Conservation (phyloP, 148 eudicot genomes). For the Diospyros lotus region DNA sequence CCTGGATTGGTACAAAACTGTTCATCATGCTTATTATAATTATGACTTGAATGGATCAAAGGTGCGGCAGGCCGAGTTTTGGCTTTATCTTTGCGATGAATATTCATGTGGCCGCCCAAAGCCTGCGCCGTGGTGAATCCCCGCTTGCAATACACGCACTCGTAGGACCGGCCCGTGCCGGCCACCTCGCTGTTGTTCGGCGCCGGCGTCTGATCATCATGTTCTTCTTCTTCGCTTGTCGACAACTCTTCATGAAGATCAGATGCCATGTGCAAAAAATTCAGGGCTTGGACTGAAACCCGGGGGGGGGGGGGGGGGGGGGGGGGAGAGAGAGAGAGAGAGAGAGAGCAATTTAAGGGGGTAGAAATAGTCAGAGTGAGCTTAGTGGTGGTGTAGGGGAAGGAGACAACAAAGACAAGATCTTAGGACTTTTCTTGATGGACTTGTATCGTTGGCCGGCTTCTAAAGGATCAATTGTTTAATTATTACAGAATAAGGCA, state of each 20-base stretch:
- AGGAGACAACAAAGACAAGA: too few species aligned
- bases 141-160: slow-evolving; percentile 40
- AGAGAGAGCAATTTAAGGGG: background rate
- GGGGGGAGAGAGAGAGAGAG: background rate
- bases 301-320: background rate
- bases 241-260: slow-evolving; percentile 6
- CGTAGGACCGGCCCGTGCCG: slow-evolving; percentile 15
- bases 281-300: background rate
- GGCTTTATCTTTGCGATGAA: slow-evolving; percentile 46
- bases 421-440: too few species aligned
- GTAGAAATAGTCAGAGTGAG: too few species aligned
- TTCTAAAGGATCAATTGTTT: too few species aligned
- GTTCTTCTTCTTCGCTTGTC: slow-evolving; percentile 12
- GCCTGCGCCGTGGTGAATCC: slow-evolving; percentile 60
- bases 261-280: slow-evolving; percentile 1
- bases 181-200: slow-evolving; percentile 5
- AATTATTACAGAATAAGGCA: too few species aligned
- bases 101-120: slow-evolving; percentile 55
- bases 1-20: slow-evolving; percentile 11
- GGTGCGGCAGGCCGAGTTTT: slow-evolving; percentile 5
- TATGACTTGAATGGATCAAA: background rate
- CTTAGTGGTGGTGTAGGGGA: too few species aligned
- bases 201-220: background rate
- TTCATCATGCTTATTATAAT: slow-evolving; percentile 10
- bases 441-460: too few species aligned